Conservation (phyloP, 352 stramenopile species). For the Plasmopara halstedii region DNA sequence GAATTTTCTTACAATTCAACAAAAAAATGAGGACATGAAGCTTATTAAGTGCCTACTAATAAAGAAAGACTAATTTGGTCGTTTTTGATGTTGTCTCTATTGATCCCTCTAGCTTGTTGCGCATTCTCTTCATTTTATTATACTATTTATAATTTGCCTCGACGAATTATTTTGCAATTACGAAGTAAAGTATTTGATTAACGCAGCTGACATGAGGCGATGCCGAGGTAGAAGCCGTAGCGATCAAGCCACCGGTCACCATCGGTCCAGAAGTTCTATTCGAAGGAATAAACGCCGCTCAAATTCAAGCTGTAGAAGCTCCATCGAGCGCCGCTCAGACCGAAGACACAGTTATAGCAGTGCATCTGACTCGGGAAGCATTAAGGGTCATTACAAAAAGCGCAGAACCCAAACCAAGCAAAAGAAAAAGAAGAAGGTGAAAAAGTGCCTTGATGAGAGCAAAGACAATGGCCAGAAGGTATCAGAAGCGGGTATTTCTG, state of each 20-base stretch:
- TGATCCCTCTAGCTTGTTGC: no score
- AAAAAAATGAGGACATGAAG: no score
- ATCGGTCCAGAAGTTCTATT: slow-evolving; percentile 6
- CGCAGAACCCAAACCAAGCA: slow-evolving; percentile 3
- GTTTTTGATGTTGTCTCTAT: no score
- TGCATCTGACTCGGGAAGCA: slow-evolving; percentile 1
- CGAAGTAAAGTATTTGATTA: no score
- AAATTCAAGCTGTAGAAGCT: slow-evolving; percentile 7
- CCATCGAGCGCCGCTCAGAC: neutral
- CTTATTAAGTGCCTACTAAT: no score
- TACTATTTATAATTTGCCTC: neutral
- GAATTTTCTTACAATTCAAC: no score
- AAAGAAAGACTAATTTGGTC: no score
- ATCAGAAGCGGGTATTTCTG: neutral
- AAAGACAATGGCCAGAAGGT: slow-evolving; percentile 18
- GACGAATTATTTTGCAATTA: neutral
- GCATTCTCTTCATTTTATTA: no score
- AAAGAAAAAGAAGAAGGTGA: slow-evolving; percentile 25
- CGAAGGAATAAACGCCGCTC: slow-evolving; percentile 3
- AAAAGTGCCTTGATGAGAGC: slow-evolving; percentile 25
- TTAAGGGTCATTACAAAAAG: neutral
- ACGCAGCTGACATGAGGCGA: slow-evolving; percentile 10
- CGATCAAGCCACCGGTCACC: slow-evolving; percentile 1
- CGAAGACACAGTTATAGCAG: slow-evolving; percentile 7
- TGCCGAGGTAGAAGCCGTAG: slow-evolving; percentile 15